Base-by-base conservation (phyloP, 352 stramenopile genomes). In the Phytophthora brassicae region DNA sequence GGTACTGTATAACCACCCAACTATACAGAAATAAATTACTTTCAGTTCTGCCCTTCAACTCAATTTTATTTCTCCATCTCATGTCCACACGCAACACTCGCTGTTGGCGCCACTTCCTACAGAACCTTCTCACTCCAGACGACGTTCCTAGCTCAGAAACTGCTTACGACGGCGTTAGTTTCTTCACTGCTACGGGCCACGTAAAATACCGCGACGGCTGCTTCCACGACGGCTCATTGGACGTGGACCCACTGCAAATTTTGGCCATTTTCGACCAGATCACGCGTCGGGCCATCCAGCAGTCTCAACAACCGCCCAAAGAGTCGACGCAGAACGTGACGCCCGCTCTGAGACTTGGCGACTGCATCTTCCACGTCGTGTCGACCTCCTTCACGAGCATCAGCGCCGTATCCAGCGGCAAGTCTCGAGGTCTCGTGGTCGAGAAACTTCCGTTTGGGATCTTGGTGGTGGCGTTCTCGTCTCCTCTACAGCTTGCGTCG, bases 401-500 rank as follows among this genome's bases (percentile, higher is more conserved):
- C 22, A 80, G 66, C 46, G 77, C 73, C 3, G 68, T 86, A 12
- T 39, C 74, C 0, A 63, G 24, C 14, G 76, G 75, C 26, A 63
- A 66, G 58, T 44, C 52, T 4, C 68, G 66, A 28, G 67, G 67
- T 0, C 69, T 88, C 20, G 68, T 88, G 44, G 68, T 55, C 4
- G 60, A 86, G 64, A 80, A 84, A 14, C 63, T 88, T 13, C 64
- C 77, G 6, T 81, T 88, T 46, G 80, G 80, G 26, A 45, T 84
- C 17, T 48, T 88, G 50, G 44, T 84, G 0, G 76, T 82, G 56
- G 64, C 56, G 19, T 77, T 86, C 33, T 77, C 65, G 22, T 17
- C 63, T 11, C 77, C 78, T 11, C 39, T 74, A 19, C 60, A 24
- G 6, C 64, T 86, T 1, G 66, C 81, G 56, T 51, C 51, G 13